Percentiles rank a stretch among this genome's conserved stretches.
phyloP scores from a whole-genome alignment of 176 grass and related monocot species.

The Tillandsia leiboldiana region DNA sequence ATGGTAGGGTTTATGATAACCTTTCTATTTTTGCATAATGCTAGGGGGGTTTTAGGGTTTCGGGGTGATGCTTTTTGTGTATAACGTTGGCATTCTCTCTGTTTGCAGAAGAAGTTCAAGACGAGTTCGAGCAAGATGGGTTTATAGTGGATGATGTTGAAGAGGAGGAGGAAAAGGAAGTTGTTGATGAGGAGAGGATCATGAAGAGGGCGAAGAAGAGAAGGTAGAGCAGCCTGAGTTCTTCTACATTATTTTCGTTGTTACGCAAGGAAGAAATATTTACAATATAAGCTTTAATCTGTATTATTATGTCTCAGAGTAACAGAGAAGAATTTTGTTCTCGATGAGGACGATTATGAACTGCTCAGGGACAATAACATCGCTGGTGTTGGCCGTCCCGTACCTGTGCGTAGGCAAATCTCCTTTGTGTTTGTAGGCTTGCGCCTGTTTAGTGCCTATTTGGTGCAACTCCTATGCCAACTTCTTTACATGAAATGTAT shows the following conservation, averaged over 20 bases:
- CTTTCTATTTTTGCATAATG: not conserved
- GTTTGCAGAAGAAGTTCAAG: slow-evolving; percentile 60
- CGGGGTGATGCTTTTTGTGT: too few relatives aligned
- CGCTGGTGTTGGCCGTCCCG: slow-evolving; percentile 57
- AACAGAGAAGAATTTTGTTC: slow-evolving; percentile 57
- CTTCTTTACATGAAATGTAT: too few relatives aligned
- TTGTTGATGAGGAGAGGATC: slow-evolving; percentile 62
- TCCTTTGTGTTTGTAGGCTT: not conserved
- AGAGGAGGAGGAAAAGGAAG: slow-evolving; percentile 45
- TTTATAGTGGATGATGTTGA: slow-evolving; percentile 96
- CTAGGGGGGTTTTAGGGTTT: not conserved
- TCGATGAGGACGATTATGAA: slow-evolving; percentile 97
- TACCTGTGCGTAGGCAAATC: slow-evolving; percentile 41
- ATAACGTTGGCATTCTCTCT: not conserved
- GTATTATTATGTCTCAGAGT: slow-evolving; percentile 34
- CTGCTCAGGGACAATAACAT: slow-evolving; percentile 94
- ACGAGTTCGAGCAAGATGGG: slow-evolving; percentile 89
- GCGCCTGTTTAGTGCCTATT: too few relatives aligned
- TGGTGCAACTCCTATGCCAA: too few relatives aligned
- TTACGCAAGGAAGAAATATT: not conserved
- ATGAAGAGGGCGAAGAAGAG: slow-evolving; percentile 84
- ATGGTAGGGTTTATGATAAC: slow-evolving; percentile 29
- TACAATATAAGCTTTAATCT: not conserved
- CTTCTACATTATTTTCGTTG: not conserved
- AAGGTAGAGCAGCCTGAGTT: slow-evolving; percentile 24